Conservation (phyloP, 164 flowering plant species). For the Litsea cubeba region DNA sequence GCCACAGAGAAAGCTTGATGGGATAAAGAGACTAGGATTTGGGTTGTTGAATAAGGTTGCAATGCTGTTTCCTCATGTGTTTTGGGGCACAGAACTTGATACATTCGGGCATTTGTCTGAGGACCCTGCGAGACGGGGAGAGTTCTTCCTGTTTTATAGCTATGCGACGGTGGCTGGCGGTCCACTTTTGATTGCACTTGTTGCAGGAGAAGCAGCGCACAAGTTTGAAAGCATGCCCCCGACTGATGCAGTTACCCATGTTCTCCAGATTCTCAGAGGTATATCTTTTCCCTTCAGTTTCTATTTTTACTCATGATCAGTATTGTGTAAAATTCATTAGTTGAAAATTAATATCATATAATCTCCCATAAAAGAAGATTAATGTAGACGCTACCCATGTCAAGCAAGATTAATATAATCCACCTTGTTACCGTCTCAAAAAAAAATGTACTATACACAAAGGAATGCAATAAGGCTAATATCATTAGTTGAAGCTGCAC, state of each 20-base stretch:
- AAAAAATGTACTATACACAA: too few relatives aligned
- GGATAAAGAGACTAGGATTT: slow-evolving; percentile 84
- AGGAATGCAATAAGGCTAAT: too few relatives aligned
- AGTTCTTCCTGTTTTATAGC: slow-evolving; percentile 83
- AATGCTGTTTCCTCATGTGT: slow-evolving; percentile 81
- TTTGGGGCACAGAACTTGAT: slow-evolving; percentile 94
- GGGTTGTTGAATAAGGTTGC: slow-evolving; percentile 94
- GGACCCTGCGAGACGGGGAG: slow-evolving; percentile 56
- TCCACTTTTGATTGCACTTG: slow-evolving; percentile 75
- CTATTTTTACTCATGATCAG: background rate
- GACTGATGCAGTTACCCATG: slow-evolving; percentile 51
- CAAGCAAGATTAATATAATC: too few relatives aligned
- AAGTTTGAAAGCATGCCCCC: slow-evolving; percentile 70
- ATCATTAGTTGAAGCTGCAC: too few relatives aligned
- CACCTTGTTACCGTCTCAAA: too few relatives aligned
- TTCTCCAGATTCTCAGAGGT: slow-evolving; percentile 77
- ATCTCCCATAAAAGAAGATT: too few relatives aligned
- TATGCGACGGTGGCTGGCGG: slow-evolving; percentile 94
- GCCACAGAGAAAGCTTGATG: slow-evolving; percentile 70
- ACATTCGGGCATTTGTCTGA: slow-evolving; percentile 78
- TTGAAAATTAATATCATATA: too few relatives aligned
- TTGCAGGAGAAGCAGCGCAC: slow-evolving; percentile 93
- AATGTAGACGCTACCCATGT: too few relatives aligned
- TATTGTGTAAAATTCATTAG: too few relatives aligned
- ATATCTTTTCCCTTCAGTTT: background rate